Conservation (phyloP, 129 eudicot genomes). For the Centella asiatica region DNA sequence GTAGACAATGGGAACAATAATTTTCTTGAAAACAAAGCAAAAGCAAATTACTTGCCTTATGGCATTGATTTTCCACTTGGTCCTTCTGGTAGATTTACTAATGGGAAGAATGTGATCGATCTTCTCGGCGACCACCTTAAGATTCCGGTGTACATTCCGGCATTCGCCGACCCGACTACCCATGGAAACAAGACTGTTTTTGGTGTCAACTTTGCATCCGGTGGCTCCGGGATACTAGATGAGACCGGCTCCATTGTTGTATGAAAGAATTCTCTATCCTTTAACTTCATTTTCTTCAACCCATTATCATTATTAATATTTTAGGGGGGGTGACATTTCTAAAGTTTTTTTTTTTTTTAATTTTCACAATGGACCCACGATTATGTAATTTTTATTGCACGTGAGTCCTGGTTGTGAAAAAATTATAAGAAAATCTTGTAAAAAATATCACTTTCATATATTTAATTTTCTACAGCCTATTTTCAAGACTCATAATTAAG, state of each 20-base stretch:
- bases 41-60: conserved; percentile 41
- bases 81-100: conserved; percentile 51
- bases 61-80: conserved; percentile 50
- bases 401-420: too few species aligned
- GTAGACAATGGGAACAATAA: conserved; percentile 66
- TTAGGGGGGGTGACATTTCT: too few species aligned
- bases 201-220: conserved; percentile 62
- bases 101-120: conserved; percentile 50
- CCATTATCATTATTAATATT: too few species aligned
- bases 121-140: conserved; percentile 25
- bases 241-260: conserved; percentile 40
- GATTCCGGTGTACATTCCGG: conserved; percentile 33
- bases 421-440: too few species aligned
- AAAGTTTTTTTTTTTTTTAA: too few species aligned
- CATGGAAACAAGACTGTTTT: conserved; percentile 22
- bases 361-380: too few species aligned
- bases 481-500: too few species aligned
- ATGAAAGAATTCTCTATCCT: too few species aligned
- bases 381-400: too few species aligned
- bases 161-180: conserved; percentile 30
- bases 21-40: conserved; percentile 24
- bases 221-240: conserved; percentile 57
- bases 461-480: too few species aligned
- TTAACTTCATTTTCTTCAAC: too few species aligned
- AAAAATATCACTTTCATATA: too few species aligned